Base-by-base conservation (phyloP, 345 rosid species). In the Toxicodendron radicans region DNA sequence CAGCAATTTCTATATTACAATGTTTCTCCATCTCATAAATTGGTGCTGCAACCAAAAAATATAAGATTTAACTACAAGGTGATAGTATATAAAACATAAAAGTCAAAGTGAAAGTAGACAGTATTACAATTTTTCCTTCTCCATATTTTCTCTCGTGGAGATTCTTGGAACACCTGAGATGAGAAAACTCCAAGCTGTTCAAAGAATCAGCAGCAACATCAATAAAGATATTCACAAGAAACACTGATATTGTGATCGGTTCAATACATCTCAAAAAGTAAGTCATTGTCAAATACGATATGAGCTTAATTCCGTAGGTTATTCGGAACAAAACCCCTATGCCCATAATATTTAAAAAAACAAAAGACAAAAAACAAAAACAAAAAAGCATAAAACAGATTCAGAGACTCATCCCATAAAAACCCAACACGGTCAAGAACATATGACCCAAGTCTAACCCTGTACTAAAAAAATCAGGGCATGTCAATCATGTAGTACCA, bases 121-220 rank as follows among this genome's bases (percentile, higher is more conserved):
- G 46, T 72, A 51, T 83, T 84, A 93, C 99, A 95, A 77, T 84
- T 81, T 82, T 95, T 90, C 73, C 89, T 86, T 81, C 89, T 90
- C 90, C 87, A 85, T 74, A 85, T 81, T 81, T 88, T 91, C 43
- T 90, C 94, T 71, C 84, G 86, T 7, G 95, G 89, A 80, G 97
- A 91, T 74, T 91, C 98, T 87, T 93, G 98, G 82, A 95, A 89
- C 51, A 95, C 97, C 75, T 93, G 98, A 73, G 99, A 90, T 62
- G 97, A 95, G 85, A 95, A 93, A 24, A 93, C 94, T 77, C 99
- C 99, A 24, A 95, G 99, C 99, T 95, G 90, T 81, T 76, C 65
- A 73, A 81, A 73, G 72, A 72, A 20, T 54, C 53, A 46, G 70
- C 12, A 30, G 10, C 41, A 5, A 23, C 43, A 49, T 66, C 70